These are phyloP conservation scores for Bimuria novae-zelandiae DNA, from an alignment of 2,329 filamentous ascomycete species.

Conservation along the genomic window DNA sequence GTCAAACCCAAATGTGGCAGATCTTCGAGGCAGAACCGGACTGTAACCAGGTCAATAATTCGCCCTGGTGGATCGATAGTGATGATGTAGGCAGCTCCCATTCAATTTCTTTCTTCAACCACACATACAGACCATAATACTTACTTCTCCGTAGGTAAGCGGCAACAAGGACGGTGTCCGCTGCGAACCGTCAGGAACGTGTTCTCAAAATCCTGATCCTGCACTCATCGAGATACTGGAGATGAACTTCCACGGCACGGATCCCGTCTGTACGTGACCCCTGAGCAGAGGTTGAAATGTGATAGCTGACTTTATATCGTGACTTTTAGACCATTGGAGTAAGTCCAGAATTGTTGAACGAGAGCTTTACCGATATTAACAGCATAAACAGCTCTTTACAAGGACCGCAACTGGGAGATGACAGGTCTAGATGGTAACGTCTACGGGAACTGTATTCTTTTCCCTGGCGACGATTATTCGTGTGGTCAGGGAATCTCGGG, in stretches of 20 bases:
- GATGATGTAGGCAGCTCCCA: neutral
- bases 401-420: conserved; percentile 1
- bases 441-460: neutral
- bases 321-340: neutral
- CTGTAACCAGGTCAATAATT: neutral
- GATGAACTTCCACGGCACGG: neutral
- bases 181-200: neutral
- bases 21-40: neutral
- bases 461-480: neutral
- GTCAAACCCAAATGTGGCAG: neutral
- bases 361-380: too few relatives aligned
- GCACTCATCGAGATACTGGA: neutral
- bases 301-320: neutral
- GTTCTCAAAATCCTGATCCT: neutral
- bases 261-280: neutral
- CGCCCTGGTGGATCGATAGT: neutral
- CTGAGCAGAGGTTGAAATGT: too few relatives aligned
- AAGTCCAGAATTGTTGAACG: too few relatives aligned
- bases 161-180: neutral
- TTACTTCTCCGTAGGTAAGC: neutral
- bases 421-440: neutral
- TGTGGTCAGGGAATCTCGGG: neutral
- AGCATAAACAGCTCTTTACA: neutral
- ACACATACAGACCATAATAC: neutral
- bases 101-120: neutral